Evolutionary conservation across 345 rosid species (phyloP), one percentile per base, ranked within the genome.

Genomic region (Kandelia obovata): DNA sequence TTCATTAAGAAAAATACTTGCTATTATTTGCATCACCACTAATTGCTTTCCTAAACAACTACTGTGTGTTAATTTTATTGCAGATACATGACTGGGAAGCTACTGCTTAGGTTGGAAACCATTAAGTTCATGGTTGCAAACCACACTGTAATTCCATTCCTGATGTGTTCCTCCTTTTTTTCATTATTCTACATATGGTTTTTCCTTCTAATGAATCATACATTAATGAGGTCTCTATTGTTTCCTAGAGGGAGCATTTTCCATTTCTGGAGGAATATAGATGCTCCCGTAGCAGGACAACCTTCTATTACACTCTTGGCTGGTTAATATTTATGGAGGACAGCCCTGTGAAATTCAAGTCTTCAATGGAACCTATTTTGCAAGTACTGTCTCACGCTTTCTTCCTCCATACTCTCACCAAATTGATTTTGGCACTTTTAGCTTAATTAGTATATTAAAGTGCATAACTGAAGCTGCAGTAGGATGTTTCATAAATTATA

Each of bases 51-150:
- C 26, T 74, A 53, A 58, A 28, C 19, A 32, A n/a, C 71, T 49
- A n/a, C 43, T 25, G 25, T 35, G 62, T 32, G 25, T 25, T 56
- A 30, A 17, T 68, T 64, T 57, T 11, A 57, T 47, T 53, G 13
- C 89, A 96, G 99, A 66, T 96, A 89, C 79, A 96, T 96, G 99
- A 90, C 97, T 62, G 99, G 99, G 66, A 96, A 92, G 82, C 81
- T 96, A 76, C 99, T 96, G 75, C 80, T 92, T 78, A 92, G 90
- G 87, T 77, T 92, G 87, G 98, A 96, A 61, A 81, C 97, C 27
- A 81, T 92, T 74, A 90, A 90, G 78, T 96, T 92, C 77, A 90
- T 96, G 63, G 84, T 96, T 57, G 89, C 96, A 71, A 96, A 96
- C 80, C 98, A 96, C 76, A 89, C 99, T 63, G 99, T 96, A 89